phyloP scores from a whole-genome alignment of 1,139 yeast genomes.

The Lodderomyces pseudojiufengensis region DNA sequence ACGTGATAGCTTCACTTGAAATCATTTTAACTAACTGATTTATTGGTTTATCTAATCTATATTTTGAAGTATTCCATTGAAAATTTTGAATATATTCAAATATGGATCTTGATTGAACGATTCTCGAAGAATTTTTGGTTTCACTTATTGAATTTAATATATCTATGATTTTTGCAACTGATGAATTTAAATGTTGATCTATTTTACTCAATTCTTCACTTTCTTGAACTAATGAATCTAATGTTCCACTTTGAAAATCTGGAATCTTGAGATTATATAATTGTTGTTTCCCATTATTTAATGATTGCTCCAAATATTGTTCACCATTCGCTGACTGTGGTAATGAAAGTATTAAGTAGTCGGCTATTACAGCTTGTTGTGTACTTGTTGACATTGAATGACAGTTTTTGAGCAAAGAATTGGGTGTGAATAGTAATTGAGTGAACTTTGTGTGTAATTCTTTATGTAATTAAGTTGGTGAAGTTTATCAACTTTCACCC shows the following conservation, averaged over 20 bases:
- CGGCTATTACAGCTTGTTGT: conserved; percentile 21
- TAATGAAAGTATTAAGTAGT: conserved; percentile 49
- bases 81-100: conserved; percentile 68
- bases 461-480: too few species aligned
- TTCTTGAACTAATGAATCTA: conserved; percentile 86
- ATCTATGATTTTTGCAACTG: conserved; percentile 75
- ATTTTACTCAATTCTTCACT: conserved; percentile 83
- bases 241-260: conserved; percentile 90
- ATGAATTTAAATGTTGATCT: conserved; percentile 67
- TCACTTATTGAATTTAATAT: conserved; percentile 55
- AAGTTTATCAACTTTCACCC: too few species aligned
- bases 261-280: conserved; percentile 60
- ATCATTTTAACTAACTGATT: conserved; percentile 68
- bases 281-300: conserved; percentile 42
- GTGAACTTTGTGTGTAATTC: too few species aligned
- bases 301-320: conserved; percentile 42
- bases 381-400: conserved; percentile 4
- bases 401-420: too few species aligned
- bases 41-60: conserved; percentile 79
- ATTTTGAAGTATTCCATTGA: conserved; percentile 85
- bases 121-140: conserved; percentile 20
- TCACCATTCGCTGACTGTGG: conserved; percentile 47
- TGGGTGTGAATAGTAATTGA: too few species aligned
- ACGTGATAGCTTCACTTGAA: conserved; percentile 70
- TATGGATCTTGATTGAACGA: conserved; percentile 45